Percentiles rank a stretch among this genome's conserved stretches.
These are phyloP conservation scores for Pholiota microspora DNA, from an alignment of 768 basidiomycete species.

Conservation along the genomic window DNA sequence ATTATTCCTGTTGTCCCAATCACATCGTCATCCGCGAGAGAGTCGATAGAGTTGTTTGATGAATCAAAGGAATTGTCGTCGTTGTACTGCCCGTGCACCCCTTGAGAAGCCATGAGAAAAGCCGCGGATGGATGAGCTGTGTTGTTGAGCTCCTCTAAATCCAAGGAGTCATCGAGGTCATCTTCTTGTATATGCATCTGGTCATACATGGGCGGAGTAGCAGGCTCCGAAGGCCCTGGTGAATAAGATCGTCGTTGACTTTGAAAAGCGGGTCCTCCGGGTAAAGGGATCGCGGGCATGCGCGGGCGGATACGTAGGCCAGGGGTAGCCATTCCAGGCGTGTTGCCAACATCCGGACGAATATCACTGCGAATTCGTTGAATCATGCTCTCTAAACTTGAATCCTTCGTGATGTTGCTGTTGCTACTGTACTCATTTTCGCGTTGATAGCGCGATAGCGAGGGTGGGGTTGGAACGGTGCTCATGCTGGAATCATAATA, in stretches of 20 bases:
- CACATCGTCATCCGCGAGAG: conserved; percentile 45
- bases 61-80: conserved; percentile 49
- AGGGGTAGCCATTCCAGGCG: conserved; percentile 22
- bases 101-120: conserved; percentile 61
- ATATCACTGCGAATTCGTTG: conserved; percentile 37
- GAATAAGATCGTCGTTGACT: conserved; percentile 5
- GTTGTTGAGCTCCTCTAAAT: conserved; percentile 47
- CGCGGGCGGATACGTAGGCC: conserved; percentile 22
- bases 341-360: conserved; percentile 17
- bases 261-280: background rate
- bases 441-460: conserved; percentile 62
- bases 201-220: conserved; percentile 17
- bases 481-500: conserved; percentile 63
- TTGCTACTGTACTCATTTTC: conserved; percentile 40
- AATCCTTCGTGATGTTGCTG: conserved; percentile 47
- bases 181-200: conserved; percentile 12
- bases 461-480: conserved; percentile 68
- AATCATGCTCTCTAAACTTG: conserved; percentile 72
- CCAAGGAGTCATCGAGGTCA: conserved; percentile 47
- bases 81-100: conserved; percentile 31
- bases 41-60: conserved; percentile 59
- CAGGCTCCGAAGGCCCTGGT: conserved; percentile 8
- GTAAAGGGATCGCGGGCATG: background rate
- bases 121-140: conserved; percentile 68
- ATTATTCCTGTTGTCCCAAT: conserved; percentile 37